A percentile compares a stretch with the other conserved stretches of the same genome.
phyloP scores from a whole-genome alignment of 208 protist genomes.

The Wallacemonas sp. region DNA sequence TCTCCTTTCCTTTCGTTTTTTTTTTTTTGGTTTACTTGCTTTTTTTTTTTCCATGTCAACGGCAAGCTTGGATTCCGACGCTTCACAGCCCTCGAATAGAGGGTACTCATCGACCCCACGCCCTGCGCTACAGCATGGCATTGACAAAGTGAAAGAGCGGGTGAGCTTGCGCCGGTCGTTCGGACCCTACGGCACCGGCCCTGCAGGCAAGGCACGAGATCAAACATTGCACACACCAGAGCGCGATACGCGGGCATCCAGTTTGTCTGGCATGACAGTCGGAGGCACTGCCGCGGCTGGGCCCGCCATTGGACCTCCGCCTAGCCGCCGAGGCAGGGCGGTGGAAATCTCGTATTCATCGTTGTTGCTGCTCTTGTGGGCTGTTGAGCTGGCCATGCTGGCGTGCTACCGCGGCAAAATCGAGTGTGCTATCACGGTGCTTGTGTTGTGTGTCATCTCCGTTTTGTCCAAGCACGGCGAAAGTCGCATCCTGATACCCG shows the following conservation, averaged over 20 bases:
- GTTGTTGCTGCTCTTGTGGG: slow-evolving; percentile 71
- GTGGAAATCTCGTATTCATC: slow-evolving; percentile 87
- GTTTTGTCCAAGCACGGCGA: slow-evolving; percentile 74
- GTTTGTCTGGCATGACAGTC: neutral
- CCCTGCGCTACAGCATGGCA: neutral
- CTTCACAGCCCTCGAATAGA: neutral
- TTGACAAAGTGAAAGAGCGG: slow-evolving; percentile 6
- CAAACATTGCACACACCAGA: neutral
- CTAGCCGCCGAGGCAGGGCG: neutral
- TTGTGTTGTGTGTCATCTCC: slow-evolving; percentile 51
- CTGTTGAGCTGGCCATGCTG: slow-evolving; percentile 43
- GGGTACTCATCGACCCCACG: neutral
- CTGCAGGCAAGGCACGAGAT: neutral
- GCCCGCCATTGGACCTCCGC: neutral
- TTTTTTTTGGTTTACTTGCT: neutral
- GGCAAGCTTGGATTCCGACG: neutral
- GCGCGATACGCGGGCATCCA: neutral
- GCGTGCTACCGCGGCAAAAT: slow-evolving; percentile 42
- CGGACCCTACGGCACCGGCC: neutral
- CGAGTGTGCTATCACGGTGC: slow-evolving; percentile 46
- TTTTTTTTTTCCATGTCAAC: neutral
- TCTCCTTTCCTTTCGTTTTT: too few species aligned
- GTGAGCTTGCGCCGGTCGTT: neutral
- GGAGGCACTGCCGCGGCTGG: neutral
- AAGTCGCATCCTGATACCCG: slow-evolving; percentile 71